Evolutionary conservation across 352 stramenopile genomes (phyloP), one percentile per base, ranked within the genome.

Genomic region (Globisporangium spinosum): DNA sequence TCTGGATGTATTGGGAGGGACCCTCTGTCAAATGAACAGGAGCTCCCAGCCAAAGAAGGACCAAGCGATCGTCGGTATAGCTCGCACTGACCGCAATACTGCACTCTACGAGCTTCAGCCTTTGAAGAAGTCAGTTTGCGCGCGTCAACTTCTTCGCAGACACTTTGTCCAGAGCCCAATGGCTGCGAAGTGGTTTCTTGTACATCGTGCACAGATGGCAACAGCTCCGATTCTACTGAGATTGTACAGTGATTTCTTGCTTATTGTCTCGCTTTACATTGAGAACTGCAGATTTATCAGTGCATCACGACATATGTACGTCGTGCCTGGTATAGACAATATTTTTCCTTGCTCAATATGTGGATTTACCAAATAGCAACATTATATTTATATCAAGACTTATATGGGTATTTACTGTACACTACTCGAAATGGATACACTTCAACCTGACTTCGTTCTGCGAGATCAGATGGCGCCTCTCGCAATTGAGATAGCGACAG

Each of bases 401-500:
- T 15, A 23, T 38, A 3, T 23, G 12, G n/a, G 12, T 2, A n/a
- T 1, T 13, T 25, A 20, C 51, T 57, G 40, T 47, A 13, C 25
- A n/a, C 15, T n/a, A 12, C 7, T 12, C 25, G 15, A 9, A 59
- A 22, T 53, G 58, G 58, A 51, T 63, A 34, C 58, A 63, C 32
- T 53, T 49, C 34, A 20, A 32, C 45, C 32, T 32, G n/a, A 62
- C 32, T 53, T 51, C 58, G 58, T 53, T 63, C 58, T 34, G 34
- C 51, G 34, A 22, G 25, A 53, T 29, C 58, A 63, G 58, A 12
- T 63, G 34, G 32, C 35, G 12, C 15, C 40, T 47, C 15, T 47
- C 40, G 8, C 43, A 22, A 63, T 9, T 20, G 32, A 8, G 25
- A 32, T 9, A 17, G 6, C 43, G 38, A 20, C 29, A 13, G 25